These are phyloP conservation scores for Pisolithus albus DNA, from an alignment of 768 basidiomycete genomes.

Conservation along the genomic window DNA sequence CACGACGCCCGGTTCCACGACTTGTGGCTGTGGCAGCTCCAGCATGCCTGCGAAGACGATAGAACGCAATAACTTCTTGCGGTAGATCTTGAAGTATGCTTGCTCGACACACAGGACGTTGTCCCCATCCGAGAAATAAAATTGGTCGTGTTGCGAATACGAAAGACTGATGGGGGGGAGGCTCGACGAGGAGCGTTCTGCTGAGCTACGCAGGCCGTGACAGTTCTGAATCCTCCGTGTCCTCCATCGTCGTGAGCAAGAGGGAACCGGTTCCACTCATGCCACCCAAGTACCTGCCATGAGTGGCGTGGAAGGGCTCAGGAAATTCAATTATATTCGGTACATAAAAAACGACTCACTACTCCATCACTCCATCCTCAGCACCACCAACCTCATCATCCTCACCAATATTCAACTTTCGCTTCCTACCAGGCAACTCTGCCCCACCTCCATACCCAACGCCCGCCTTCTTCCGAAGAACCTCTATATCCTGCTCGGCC, in stretches of 20 bases:
- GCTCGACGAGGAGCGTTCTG: background rate
- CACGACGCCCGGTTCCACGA: constrained; percentile 15
- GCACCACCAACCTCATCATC: constrained; percentile 29
- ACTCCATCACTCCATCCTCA: constrained; percentile 11
- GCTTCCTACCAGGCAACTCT: constrained; percentile 66
- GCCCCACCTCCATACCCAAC: constrained; percentile 67
- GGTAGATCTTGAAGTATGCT: constrained; percentile 24
- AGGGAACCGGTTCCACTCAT: too few relatives aligned
- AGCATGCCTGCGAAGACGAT: constrained; percentile 32
- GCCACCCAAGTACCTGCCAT: too few relatives aligned
- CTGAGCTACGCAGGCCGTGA: constrained; percentile 1
- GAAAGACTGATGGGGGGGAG: background rate
- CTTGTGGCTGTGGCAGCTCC: constrained; percentile 25
- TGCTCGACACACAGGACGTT: constrained; percentile 24
- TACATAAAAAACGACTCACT: too few relatives aligned
- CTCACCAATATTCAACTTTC: constrained; percentile 56
- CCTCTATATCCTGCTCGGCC: constrained; percentile 70
- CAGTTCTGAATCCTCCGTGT: background rate
- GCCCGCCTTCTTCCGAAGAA: constrained; percentile 70
- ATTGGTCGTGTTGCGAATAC: background rate
- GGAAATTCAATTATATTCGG: too few relatives aligned
- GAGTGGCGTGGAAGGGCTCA: too few relatives aligned
- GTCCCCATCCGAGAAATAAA: constrained; percentile 33
- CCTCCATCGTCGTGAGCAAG: too few relatives aligned
- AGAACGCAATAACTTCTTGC: constrained; percentile 13